phyloP scores from a whole-genome alignment of 768 basidiomycete genomes.

The Glaciozyma antarctica region DNA sequence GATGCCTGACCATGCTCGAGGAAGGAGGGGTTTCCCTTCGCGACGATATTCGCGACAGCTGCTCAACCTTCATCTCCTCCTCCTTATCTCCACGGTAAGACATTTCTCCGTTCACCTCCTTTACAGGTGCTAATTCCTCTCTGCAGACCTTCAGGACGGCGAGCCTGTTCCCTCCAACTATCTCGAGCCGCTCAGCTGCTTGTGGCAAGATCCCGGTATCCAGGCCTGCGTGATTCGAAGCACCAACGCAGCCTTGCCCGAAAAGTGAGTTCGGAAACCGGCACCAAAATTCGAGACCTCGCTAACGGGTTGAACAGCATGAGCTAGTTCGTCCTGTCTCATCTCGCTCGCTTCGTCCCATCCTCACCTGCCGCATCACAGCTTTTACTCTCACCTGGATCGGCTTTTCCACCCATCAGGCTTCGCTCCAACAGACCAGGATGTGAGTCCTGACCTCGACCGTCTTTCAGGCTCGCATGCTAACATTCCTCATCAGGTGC shows the following conservation, averaged over 20 bases:
- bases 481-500: conserved; percentile 11
- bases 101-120: background rate
- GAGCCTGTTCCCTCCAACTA: conserved; percentile 67
- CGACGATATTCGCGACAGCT: background rate
- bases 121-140: background rate
- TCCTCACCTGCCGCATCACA: conserved; percentile 35
- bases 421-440: conserved; percentile 72
- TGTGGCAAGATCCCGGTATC: conserved; percentile 70
- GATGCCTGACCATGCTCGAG: background rate
- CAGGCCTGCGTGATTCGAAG: conserved; percentile 68
- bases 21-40: background rate
- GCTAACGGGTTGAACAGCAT: background rate
- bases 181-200: conserved; percentile 58
- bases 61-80: background rate
- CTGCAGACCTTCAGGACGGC: conserved; percentile 61
- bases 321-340: conserved; percentile 6
- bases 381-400: conserved; percentile 71
- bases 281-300: conserved; percentile 6
- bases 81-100: background rate
- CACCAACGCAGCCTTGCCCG: conserved; percentile 83
- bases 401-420: conserved; percentile 62
- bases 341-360: background rate
- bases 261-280: conserved; percentile 60
- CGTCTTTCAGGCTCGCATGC: no score
- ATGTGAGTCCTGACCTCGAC: conserved; percentile 44